phyloP scores from a whole-genome alignment of 2,329 filamentous ascomycete genomes.

The Hypoxylon sp. region DNA sequence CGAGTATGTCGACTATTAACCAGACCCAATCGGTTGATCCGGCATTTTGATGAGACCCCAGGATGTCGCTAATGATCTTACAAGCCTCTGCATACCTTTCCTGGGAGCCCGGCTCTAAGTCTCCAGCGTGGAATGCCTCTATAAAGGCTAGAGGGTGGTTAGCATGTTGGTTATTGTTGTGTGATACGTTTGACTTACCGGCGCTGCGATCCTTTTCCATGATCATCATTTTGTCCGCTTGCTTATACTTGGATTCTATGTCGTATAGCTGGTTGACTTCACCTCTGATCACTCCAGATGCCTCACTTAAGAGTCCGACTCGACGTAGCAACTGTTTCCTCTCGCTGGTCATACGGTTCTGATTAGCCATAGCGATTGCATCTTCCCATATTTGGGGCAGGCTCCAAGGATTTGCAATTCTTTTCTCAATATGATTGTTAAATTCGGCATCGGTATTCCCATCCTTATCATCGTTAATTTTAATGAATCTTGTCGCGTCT shows the following conservation, averaged over 20 bases:
- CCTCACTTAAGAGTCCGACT: slow-evolving; percentile 38
- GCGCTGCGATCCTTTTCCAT: slow-evolving; percentile 46
- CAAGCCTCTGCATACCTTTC: slow-evolving; percentile 57
- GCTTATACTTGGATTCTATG: slow-evolving; percentile 23
- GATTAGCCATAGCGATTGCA: slow-evolving; percentile 27
- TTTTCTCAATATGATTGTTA: slow-evolving; percentile 14
- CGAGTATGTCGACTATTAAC: slow-evolving; percentile 50
- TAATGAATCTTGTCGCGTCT: neutral
- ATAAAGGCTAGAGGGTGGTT: slow-evolving; percentile 55
- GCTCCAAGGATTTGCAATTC: slow-evolving; percentile 40
- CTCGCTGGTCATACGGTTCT: slow-evolving; percentile 28
- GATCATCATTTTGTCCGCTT: slow-evolving; percentile 38
- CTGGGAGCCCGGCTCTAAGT: slow-evolving; percentile 59
- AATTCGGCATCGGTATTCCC: slow-evolving; percentile 10
- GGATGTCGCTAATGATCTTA: slow-evolving; percentile 54
- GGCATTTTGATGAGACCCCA: slow-evolving; percentile 43
- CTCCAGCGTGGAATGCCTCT: slow-evolving; percentile 61
- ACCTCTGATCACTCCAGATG: slow-evolving; percentile 16
- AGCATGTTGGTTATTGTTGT: neutral
- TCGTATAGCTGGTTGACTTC: slow-evolving; percentile 17
- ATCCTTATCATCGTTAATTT: slow-evolving; percentile 6
- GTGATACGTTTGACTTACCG: slow-evolving; percentile 33
- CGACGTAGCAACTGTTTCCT: slow-evolving; percentile 38
- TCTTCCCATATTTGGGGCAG: slow-evolving; percentile 47
- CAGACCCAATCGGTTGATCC: slow-evolving; percentile 48